Conservation (phyloP, 1,139 yeast genomes). For the Blastobotrys persicus region DNA sequence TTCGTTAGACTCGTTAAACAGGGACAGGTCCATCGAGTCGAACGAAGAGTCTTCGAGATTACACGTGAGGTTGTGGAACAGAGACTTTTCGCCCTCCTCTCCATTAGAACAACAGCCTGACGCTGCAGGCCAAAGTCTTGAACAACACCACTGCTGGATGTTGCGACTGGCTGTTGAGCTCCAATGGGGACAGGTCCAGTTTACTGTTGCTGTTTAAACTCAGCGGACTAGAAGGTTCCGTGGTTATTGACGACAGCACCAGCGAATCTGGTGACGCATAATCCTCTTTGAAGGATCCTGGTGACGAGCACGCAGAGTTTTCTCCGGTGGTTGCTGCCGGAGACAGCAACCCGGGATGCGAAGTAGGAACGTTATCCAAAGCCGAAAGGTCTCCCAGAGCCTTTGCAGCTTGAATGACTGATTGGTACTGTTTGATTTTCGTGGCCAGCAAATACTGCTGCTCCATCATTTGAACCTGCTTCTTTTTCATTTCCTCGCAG, state of each 20-base stretch:
- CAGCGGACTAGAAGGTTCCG: slow-evolving; percentile 31
- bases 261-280: slow-evolving; percentile 30
- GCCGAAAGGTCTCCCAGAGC: slow-evolving; percentile 32
- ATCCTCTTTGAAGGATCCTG: slow-evolving; percentile 18
- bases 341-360: slow-evolving; percentile 6
- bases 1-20: slow-evolving; percentile 13
- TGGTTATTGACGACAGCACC: slow-evolving; percentile 21
- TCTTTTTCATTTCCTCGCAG: slow-evolving; percentile 27
- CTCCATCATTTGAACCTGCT: slow-evolving; percentile 28
- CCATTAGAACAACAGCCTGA: slow-evolving; percentile 32
- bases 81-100: slow-evolving; percentile 7
- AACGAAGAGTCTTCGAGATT: slow-evolving; percentile 8
- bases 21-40: slow-evolving; percentile 16
- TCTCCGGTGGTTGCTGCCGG: slow-evolving; percentile 11
- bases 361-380: slow-evolving; percentile 24
- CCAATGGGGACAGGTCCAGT: slow-evolving; percentile 8
- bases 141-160: slow-evolving; percentile 47
- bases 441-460: slow-evolving; percentile 29
- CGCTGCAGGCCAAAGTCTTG: slow-evolving; percentile 43
- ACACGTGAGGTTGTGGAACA: slow-evolving; percentile 9
- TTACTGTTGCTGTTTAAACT: slow-evolving; percentile 7
- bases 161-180: slow-evolving; percentile 37
- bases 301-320: slow-evolving; percentile 16
- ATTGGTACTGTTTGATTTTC: slow-evolving; percentile 32
- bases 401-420: slow-evolving; percentile 31